Evolutionary conservation across 2,329 filamentous ascomycete species (phyloP), one percentile per base, ranked within the genome.

Genomic region (Aspergillus quadrilineatus): DNA sequence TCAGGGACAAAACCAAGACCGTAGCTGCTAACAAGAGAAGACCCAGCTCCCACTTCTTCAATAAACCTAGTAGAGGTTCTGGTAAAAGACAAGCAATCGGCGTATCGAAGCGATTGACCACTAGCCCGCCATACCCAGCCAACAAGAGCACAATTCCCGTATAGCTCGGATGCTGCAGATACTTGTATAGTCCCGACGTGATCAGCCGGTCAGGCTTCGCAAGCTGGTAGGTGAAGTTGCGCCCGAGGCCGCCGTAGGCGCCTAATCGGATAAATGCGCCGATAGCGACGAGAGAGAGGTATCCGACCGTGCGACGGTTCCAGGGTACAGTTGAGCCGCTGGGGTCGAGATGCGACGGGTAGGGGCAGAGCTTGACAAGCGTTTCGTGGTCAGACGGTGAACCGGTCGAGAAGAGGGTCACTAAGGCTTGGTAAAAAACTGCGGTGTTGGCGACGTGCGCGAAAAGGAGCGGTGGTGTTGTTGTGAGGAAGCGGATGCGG

Each of bases 101-200:
- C 0, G 74, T 78, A 56, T 80, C 78, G 28, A 68, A 56, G 0
- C 78, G 64, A 12, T 53, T 44, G 30, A 65, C 53, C 6, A 79
- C 64, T 4, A 82, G 6, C 5, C 51, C 32, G 2, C 36, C 28
- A 14, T 50, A 28, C 4, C 57, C 65, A 8, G 53, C 26, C 2
- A 28, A 14, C 55, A 82, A 60, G 3, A 77, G 30, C 0, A 73
- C 8, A 2, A 77, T 44, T 0, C 78, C 81, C 0, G 76, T 77
- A 56, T 84, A 84, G 53, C 80, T 80, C 1, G 81, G 80, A 61
- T 84, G 80, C 62, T 82, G 80, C 2, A 82, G 66, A 58, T 77
- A 79, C 15, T 60, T 58, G 58, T 83, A 83, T 1, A 83, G 67
- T 0, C 81, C 81, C 0, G 62, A 68, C 0, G 79, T 83, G 10